Percentiles rank a stretch among this genome's conserved stretches.
These are phyloP conservation scores for Cladosporium sp. DNA, from an alignment of 2,329 filamentous ascomycete genomes.

Conservation along the genomic window DNA sequence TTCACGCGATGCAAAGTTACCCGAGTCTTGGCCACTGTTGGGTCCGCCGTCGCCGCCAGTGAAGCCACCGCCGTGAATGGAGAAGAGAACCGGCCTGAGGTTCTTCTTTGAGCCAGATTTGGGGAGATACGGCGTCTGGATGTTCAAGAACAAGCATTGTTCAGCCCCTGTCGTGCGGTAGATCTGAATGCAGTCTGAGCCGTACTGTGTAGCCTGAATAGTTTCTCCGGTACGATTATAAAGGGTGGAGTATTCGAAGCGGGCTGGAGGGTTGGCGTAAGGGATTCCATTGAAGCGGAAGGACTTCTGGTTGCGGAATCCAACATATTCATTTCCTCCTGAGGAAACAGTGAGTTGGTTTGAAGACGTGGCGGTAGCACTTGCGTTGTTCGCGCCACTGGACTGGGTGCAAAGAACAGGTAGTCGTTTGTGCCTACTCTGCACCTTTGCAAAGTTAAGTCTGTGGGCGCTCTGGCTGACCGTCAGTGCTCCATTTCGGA, in stretches of 20 bases:
- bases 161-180: conserved; percentile 31
- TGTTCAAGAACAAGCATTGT: conserved; percentile 47
- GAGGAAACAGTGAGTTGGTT: conserved; percentile 40
- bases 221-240: conserved; percentile 43
- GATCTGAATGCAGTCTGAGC: conserved; percentile 40
- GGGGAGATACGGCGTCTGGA: conserved; percentile 43
- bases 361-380: conserved; percentile 30
- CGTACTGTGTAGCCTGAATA: conserved; percentile 44
- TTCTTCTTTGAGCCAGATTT: conserved; percentile 35
- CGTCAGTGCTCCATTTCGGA: conserved; percentile 36
- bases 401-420: conserved; percentile 52
- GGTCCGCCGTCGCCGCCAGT: conserved; percentile 41
- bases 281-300: conserved; percentile 46
- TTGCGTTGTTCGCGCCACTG: conserved; percentile 31
- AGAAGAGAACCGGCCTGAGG: conserved; percentile 46
- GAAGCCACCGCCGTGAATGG: conserved; percentile 55
- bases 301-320: conserved; percentile 50
- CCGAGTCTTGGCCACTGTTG: conserved; percentile 43
- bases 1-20: conserved; percentile 51
- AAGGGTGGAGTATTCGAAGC: conserved; percentile 44
- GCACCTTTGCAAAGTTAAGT: conserved; percentile 32
- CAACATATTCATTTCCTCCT: conserved; percentile 43
- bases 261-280: conserved; percentile 38
- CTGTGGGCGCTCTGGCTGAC: conserved; percentile 24
- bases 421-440: conserved; percentile 29